These are phyloP conservation scores for Shiraia sp. DNA, from an alignment of 2,329 filamentous ascomycete species.

Conservation along the genomic window DNA sequence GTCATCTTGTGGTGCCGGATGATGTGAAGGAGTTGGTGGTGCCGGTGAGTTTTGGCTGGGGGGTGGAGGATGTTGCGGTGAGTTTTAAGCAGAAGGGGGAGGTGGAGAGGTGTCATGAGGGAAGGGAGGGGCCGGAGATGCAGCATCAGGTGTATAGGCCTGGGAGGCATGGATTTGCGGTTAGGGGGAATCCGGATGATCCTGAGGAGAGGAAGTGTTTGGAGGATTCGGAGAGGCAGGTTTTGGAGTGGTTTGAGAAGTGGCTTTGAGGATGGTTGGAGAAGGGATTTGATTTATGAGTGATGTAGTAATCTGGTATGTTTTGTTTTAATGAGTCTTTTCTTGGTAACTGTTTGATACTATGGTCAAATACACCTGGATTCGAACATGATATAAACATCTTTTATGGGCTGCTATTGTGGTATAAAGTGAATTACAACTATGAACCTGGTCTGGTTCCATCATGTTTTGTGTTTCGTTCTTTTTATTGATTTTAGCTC, in stretches of 20 bases:
- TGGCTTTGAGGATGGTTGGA: conserved; percentile 29
- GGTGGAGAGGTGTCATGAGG: conserved; percentile 19
- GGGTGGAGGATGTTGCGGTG: conserved; percentile 15
- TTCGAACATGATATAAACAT: too few relatives aligned
- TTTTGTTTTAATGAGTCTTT: too few relatives aligned
- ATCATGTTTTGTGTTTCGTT: too few relatives aligned
- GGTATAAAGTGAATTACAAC: too few relatives aligned
- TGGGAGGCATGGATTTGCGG: conserved; percentile 29
- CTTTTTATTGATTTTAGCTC: too few relatives aligned
- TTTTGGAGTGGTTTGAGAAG: conserved; percentile 23
- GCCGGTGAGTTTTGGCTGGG: conserved; percentile 25
- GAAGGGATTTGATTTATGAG: too few relatives aligned
- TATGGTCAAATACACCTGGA: too few relatives aligned
- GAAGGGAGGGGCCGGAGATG: conserved; percentile 15
- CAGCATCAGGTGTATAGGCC: conserved; percentile 22
- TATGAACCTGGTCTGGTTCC: too few relatives aligned
- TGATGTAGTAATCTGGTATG: too few relatives aligned
- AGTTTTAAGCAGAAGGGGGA: conserved; percentile 19
- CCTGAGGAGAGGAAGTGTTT: conserved; percentile 17
- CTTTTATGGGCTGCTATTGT: too few relatives aligned
- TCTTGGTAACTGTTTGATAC: too few relatives aligned
- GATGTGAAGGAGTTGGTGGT: conserved; percentile 28
- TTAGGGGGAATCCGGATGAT: conserved; percentile 30
- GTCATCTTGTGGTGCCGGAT: conserved; percentile 39
- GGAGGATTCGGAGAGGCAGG: conserved; percentile 27